Conservation (phyloP, 2,329 filamentous ascomycete species). For the Rasamsonia emersonii region DNA sequence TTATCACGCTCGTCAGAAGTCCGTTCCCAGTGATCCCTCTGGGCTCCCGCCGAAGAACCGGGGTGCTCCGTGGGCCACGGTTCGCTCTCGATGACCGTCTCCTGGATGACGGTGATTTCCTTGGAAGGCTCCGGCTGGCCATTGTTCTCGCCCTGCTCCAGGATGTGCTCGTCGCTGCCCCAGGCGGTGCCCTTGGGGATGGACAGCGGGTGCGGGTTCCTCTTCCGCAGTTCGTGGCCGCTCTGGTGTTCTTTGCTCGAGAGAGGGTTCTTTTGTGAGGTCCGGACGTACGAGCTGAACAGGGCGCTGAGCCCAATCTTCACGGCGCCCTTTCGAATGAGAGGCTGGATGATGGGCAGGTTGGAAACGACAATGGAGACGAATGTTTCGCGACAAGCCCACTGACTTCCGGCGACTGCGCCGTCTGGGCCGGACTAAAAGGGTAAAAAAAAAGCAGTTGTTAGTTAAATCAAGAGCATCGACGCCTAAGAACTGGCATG, state of each 20-base stretch:
- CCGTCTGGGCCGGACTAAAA: constrained; percentile 23
- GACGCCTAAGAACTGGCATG: not conserved
- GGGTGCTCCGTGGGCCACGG: too few relatives aligned
- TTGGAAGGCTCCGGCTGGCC: not conserved
- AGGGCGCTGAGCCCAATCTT: constrained; percentile 19
- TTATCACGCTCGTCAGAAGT: too few relatives aligned
- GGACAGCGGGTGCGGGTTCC: constrained; percentile 4
- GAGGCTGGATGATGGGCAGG: constrained; percentile 30
- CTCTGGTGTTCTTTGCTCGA: constrained; percentile 11
- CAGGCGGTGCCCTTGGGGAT: constrained; percentile 13
- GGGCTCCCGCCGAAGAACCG: too few relatives aligned
- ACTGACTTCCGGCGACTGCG: constrained; percentile 28
- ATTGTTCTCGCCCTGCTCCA: constrained; percentile 7
- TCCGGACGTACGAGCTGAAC: constrained; percentile 16
- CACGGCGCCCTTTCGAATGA: constrained; percentile 17
- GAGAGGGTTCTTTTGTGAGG: constrained; percentile 15
- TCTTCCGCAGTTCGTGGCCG: constrained; percentile 8
- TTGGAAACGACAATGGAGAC: constrained; percentile 35
- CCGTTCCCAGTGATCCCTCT: too few relatives aligned
- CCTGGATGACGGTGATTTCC: too few relatives aligned
- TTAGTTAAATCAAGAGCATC: not conserved
- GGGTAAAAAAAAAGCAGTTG: not conserved
- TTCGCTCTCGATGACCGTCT: too few relatives aligned
- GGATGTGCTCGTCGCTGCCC: constrained; percentile 22
- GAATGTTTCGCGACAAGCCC: constrained; percentile 36